A percentile compares a stretch with the other conserved stretches of the same genome.
Evolutionary conservation across 2,329 filamentous ascomycete genomes (phyloP).

Genomic region (Apiospora phragmitis): DNA sequence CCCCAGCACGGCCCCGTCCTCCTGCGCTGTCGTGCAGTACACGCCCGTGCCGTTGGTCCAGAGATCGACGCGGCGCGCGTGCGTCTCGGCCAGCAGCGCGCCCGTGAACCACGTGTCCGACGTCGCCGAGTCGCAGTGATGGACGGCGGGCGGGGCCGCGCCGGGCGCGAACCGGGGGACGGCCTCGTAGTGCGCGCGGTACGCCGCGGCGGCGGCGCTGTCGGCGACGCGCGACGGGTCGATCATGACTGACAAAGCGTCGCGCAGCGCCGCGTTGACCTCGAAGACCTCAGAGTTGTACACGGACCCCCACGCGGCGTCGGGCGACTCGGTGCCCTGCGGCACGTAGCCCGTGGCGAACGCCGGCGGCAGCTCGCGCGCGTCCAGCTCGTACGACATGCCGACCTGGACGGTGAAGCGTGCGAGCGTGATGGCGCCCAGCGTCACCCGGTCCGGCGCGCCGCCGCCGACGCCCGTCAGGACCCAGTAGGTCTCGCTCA

Average conservation of each 20-base stretch:
- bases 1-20: slow-evolving; percentile 70
- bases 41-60: slow-evolving; percentile 66
- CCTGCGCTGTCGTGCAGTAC: slow-evolving; percentile 73
- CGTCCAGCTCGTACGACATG: slow-evolving; percentile 74
- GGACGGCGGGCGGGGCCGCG: slow-evolving; percentile 51
- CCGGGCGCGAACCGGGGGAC: slow-evolving; percentile 30
- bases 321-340: slow-evolving; percentile 21
- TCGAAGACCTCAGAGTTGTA: slow-evolving; percentile 74
- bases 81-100: slow-evolving; percentile 57
- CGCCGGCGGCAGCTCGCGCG: slow-evolving; percentile 57
- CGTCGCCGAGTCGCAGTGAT: slow-evolving; percentile 68
- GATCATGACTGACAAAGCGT: slow-evolving; percentile 36
- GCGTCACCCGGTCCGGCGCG: slow-evolving; percentile 66
- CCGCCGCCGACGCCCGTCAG: slow-evolving; percentile 72
- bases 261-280: slow-evolving; percentile 58
- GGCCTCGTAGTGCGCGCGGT: slow-evolving; percentile 2
- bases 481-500: slow-evolving; percentile 69
- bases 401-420: slow-evolving; percentile 73
- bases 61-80: slow-evolving; percentile 52
- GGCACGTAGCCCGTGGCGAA: slow-evolving; percentile 25
- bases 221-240: slow-evolving; percentile 36
- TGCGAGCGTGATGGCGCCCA: slow-evolving; percentile 66
- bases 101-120: slow-evolving; percentile 74
- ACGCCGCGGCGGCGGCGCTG: slow-evolving; percentile 28
- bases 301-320: slow-evolving; percentile 35